Base-by-base conservation (phyloP, 2,329 filamentous ascomycete genomes). In the Zymoseptoria tritici region DNA sequence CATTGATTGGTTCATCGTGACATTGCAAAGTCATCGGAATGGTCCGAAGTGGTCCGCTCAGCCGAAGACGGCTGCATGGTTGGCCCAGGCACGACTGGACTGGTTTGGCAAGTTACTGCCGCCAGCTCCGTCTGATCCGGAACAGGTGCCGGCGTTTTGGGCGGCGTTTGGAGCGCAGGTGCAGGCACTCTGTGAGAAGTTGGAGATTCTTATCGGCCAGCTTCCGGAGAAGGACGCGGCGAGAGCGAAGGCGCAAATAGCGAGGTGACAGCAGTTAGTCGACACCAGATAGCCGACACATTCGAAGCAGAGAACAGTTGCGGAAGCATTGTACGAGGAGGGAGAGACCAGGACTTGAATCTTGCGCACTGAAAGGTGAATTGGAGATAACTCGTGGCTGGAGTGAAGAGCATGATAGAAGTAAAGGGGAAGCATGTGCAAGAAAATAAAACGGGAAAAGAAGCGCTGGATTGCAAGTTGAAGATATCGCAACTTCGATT, bases 41-140 rank as follows among this genome's bases (percentile, higher is more conserved):
- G 54, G 49, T n/a, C 19, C 63, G 22, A 11, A 21, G 11, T 67
- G 65, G 63, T 29, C 22, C 8, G 1, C 16, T 2, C 56, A 60
- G 9, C 56, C 59, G 0, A 57, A 61, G 52, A 61, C 62, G 2
- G 21, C 52, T 19, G 36, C 57, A 2, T 67, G 63, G 63, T 24
- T 64, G 8, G 7, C 16, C 3, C n/a, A 52, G 5, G 53, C 49
- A 46, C 60, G 64, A 7, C 29, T 67, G 54, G 60, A 67, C 51
- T 60, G 52, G 49, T 60, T 57, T 31, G 55, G 56, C 2, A 42
- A 36, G 11, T 42, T 59, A 11, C 22, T 55, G 51, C 59, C 63
- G 19, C 24, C 54, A 20, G 16, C 58, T 7, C 58, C 58, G 5
- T 19, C 52, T 22, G 55, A 60, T 31, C 57, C 51, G 5, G 54